Evolutionary conservation across 371 early-diverging fungal species (phyloP).

Genomic region (Actinomortierella wolfii): DNA sequence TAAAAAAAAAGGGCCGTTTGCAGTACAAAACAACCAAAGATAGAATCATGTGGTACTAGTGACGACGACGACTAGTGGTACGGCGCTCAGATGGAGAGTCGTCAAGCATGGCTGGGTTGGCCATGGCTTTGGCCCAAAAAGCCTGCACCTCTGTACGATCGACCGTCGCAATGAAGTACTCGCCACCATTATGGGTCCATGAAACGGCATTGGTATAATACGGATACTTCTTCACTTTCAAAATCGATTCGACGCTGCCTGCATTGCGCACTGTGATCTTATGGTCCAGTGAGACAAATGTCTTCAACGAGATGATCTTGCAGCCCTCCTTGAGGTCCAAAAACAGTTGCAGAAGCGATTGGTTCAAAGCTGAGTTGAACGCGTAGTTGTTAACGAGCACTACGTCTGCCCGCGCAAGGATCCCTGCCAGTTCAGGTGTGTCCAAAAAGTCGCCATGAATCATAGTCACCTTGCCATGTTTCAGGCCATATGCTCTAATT

Average conservation of each 20-base stretch:
- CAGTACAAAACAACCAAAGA: too few relatives aligned
- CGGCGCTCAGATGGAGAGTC: too few relatives aligned
- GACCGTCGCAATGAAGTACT: conserved; percentile 86
- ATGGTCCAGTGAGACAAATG: conserved; percentile 79
- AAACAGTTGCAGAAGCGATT: conserved; percentile 80
- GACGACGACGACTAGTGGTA: too few relatives aligned
- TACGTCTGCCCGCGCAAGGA: conserved; percentile 85
- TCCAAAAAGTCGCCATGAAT: conserved; percentile 81
- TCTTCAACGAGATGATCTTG: conserved; percentile 80
- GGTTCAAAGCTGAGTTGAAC: conserved; percentile 85
- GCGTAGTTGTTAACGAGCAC: conserved; percentile 95
- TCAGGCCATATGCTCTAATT: conserved; percentile 64
- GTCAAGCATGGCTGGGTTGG: conserved; percentile 1
- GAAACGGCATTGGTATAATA: conserved; percentile 88
- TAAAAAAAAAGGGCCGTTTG: too few relatives aligned
- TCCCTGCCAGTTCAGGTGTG: conserved; percentile 61
- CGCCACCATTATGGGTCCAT: conserved; percentile 91
- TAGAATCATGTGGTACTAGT: too few relatives aligned
- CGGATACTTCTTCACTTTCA: conserved; percentile 72
- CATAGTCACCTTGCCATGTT: conserved; percentile 67
- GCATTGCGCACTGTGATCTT: conserved; percentile 78
- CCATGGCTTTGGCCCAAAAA: conserved; percentile 55
- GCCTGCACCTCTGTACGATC: conserved; percentile 70
- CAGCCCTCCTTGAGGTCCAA: conserved; percentile 91
- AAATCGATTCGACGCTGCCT: conserved; percentile 84